phyloP scores from a whole-genome alignment of 1,284 basidiomycete genomes.

The Phlebopus sp. region DNA sequence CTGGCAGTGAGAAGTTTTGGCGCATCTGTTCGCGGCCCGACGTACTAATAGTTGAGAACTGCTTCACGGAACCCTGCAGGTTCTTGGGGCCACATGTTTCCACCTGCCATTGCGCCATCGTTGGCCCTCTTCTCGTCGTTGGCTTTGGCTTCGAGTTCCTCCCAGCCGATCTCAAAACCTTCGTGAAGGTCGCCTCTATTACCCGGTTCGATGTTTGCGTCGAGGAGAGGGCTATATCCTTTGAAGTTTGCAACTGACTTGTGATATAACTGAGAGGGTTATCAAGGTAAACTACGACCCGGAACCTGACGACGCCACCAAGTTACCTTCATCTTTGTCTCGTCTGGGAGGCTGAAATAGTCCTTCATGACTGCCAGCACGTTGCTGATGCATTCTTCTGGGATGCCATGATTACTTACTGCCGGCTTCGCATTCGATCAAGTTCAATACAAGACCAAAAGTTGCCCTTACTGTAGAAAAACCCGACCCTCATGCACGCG shows the following conservation, averaged over 20 bases:
- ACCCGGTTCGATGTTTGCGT: slow-evolving; percentile 63
- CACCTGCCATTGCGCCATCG: slow-evolving; percentile 55
- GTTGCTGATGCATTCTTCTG: slow-evolving; percentile 48
- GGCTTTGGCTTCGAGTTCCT: slow-evolving; percentile 43
- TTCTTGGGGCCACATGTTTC: slow-evolving; percentile 45
- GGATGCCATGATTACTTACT: slow-evolving; percentile 77
- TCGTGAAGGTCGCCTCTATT: slow-evolving; percentile 80
- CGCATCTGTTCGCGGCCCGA: not conserved
- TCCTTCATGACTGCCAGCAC: slow-evolving; percentile 52
- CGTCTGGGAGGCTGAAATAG: slow-evolving; percentile 65
- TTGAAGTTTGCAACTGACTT: slow-evolving; percentile 72
- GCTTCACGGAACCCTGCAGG: slow-evolving; percentile 20
- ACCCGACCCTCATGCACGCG: slow-evolving; percentile 33
- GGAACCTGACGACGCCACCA: not conserved
- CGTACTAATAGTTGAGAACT: slow-evolving; percentile 29
- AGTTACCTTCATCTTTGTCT: slow-evolving; percentile 60
- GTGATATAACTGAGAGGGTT: slow-evolving; percentile 58
- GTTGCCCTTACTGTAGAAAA: slow-evolving; percentile 31
- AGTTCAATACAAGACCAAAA: too few relatives aligned
- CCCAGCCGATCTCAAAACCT: slow-evolving; percentile 79
- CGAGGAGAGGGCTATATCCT: slow-evolving; percentile 71
- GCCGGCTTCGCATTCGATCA: not conserved
- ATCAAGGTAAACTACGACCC: not conserved
- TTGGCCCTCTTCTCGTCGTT: slow-evolving; percentile 31
- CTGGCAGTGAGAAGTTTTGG: not conserved